A percentile compares a stretch with the other conserved stretches of the same genome.
phyloP scores from a whole-genome alignment of 768 basidiomycete species.

The Tephrocybe sp. region DNA sequence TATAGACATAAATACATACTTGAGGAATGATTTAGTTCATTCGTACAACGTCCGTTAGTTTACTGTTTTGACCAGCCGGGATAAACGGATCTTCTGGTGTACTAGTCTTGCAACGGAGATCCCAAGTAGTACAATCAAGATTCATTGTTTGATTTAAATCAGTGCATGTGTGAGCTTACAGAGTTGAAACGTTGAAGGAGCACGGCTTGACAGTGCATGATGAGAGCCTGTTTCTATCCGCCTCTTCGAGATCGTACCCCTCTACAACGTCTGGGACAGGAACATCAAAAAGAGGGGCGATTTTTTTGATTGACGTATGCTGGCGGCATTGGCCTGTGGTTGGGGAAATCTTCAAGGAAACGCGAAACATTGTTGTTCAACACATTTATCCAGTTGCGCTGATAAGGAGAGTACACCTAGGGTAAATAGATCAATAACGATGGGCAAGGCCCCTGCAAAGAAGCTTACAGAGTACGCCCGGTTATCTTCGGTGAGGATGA shows the following conservation, averaged over 20 bases:
- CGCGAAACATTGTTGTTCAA: slow-evolving; percentile 48
- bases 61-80: too few species aligned
- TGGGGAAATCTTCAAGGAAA: slow-evolving; percentile 51
- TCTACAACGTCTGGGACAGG: slow-evolving; percentile 56
- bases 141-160: too few species aligned
- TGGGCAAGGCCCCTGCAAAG: not conserved
- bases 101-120: too few species aligned
- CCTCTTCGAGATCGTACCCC: slow-evolving; percentile 63
- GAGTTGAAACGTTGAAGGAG: too few species aligned
- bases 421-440: not conserved
- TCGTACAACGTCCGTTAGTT: too few species aligned
- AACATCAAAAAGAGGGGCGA: slow-evolving; percentile 54
- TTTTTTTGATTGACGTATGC: slow-evolving; percentile 41
- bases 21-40: too few species aligned
- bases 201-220: too few species aligned
- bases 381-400: slow-evolving; percentile 58
- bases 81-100: too few species aligned
- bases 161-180: too few species aligned
- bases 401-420: slow-evolving; percentile 78
- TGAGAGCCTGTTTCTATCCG: slow-evolving; percentile 49
- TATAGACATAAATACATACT: too few species aligned
- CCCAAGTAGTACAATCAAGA: too few species aligned
- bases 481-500: slow-evolving; percentile 64
- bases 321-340: slow-evolving; percentile 52
- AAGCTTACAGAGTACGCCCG: slow-evolving; percentile 60